Conservation (phyloP, 495 filamentous ascomycete species). For the Articulospora tetracladia region DNA sequence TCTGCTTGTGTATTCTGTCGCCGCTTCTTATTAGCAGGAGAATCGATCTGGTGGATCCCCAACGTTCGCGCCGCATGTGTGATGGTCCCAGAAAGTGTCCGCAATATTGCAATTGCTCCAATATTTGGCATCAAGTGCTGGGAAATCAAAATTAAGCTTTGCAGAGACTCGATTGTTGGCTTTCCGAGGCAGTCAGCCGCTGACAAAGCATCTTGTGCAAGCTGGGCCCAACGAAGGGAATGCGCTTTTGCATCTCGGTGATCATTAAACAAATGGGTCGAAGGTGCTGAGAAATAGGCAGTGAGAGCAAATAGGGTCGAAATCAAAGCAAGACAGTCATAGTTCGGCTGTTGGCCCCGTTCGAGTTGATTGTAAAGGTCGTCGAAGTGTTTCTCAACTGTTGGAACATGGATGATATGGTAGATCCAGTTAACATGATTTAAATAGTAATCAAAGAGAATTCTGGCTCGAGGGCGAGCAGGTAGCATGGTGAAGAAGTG, state of each 20-base stretch:
- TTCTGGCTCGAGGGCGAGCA: neutral
- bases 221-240: neutral
- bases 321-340: conserved; percentile 8
- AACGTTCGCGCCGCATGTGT: conserved; percentile 5
- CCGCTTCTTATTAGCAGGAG: conserved; percentile 7
- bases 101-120: conserved; percentile 14
- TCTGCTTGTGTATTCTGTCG: conserved; percentile 12
- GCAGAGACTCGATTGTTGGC: conserved; percentile 14
- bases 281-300: conserved; percentile 12
- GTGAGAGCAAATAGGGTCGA: conserved; percentile 8
- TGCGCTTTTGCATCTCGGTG: neutral
- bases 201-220: conserved; percentile 13
- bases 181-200: conserved; percentile 7
- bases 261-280: neutral
- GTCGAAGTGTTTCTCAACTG: conserved; percentile 4
- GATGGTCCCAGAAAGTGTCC: neutral
- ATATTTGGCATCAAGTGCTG: conserved; percentile 15
- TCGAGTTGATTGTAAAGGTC: conserved; percentile 10
- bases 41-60: conserved; percentile 13
- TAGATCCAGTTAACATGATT: conserved; percentile 14
- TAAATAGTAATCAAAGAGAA: conserved; percentile 8
- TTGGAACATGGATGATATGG: conserved; percentile 17
- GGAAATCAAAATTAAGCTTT: conserved; percentile 15
- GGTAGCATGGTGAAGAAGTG: conserved; percentile 3
- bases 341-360: conserved; percentile 1